These are phyloP conservation scores for Cladophialophora immunda DNA, from an alignment of 2,329 filamentous ascomycete species.

Conservation along the genomic window DNA sequence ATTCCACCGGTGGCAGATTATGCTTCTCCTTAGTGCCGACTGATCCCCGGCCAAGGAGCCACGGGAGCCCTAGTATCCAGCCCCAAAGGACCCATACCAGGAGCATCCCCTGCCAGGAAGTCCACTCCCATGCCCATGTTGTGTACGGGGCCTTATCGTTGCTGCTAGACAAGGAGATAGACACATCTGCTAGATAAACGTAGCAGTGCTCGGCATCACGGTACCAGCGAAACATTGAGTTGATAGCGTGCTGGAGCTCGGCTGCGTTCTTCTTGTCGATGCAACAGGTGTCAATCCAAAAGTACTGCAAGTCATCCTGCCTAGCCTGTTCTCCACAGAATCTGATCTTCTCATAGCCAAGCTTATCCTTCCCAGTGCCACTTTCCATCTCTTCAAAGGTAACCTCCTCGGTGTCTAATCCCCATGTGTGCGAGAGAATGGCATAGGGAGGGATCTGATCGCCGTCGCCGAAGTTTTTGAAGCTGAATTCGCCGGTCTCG, in stretches of 20 bases:
- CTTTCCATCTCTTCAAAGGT: slow-evolving; percentile 25
- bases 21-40: too few species aligned
- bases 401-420: slow-evolving; percentile 29
- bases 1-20: too few species aligned
- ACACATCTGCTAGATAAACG: slow-evolving; percentile 31
- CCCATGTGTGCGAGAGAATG: slow-evolving; percentile 40
- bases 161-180: too few species aligned
- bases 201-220: slow-evolving; percentile 34
- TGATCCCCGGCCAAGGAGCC: too few species aligned
- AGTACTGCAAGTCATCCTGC: slow-evolving; percentile 28
- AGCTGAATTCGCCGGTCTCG: too few species aligned
- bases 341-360: slow-evolving; percentile 24
- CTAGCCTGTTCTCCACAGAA: slow-evolving; percentile 23
- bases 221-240: slow-evolving; percentile 42
- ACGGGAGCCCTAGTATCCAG: too few species aligned
- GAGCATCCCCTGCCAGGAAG: too few species aligned
- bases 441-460: slow-evolving; percentile 31
- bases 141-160: too few species aligned
- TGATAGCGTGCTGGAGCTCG: slow-evolving; percentile 39
- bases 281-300: slow-evolving; percentile 42
- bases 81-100: too few species aligned
- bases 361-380: slow-evolving; percentile 2
- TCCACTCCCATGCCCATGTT: too few species aligned
- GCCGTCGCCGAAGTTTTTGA: too few species aligned
- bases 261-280: slow-evolving; percentile 39